Percentiles rank a stretch among this genome's conserved stretches.
These are phyloP conservation scores for Myxozyma mucilagina DNA, from an alignment of 805 yeast genomes.

Conservation along the genomic window DNA sequence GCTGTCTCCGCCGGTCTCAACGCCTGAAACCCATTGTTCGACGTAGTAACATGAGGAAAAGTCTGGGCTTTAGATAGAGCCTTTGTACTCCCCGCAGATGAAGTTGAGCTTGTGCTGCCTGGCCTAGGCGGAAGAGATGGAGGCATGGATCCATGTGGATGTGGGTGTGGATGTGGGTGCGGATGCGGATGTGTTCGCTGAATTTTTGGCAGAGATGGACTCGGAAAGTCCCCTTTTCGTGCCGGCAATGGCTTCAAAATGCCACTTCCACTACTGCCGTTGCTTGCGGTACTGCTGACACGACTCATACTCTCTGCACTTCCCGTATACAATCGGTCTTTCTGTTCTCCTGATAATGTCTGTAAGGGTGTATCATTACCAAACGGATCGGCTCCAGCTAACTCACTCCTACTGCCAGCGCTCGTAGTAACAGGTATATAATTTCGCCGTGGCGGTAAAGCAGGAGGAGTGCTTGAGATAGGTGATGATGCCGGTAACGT, in stretches of 20 bases:
- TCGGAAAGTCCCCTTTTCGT: constrained; percentile 22
- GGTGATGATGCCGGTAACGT: constrained; percentile 12
- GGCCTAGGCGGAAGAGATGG: constrained; percentile 25
- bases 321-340: neutral
- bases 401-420: neutral
- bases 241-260: neutral
- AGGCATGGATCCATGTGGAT: too few relatives aligned
- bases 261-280: neutral
- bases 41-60: neutral
- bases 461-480: constrained; percentile 20
- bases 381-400: constrained; percentile 8
- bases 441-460: constrained; percentile 24
- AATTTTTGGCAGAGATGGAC: constrained; percentile 21
- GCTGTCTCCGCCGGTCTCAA: neutral
- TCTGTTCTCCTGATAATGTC: constrained; percentile 11
- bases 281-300: constrained; percentile 7
- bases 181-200: neutral
- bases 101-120: neutral
- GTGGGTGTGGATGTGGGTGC: too few relatives aligned
- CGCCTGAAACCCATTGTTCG: neutral
- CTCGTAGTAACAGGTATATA: neutral
- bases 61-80: neutral
- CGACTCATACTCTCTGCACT: constrained; percentile 1
- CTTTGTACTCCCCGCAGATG: neutral
- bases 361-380: constrained; percentile 23